Evolutionary conservation across 106 monocot genomes (phyloP), one percentile per base, ranked within the genome.

Genomic region (Agapanthus africanus): DNA sequence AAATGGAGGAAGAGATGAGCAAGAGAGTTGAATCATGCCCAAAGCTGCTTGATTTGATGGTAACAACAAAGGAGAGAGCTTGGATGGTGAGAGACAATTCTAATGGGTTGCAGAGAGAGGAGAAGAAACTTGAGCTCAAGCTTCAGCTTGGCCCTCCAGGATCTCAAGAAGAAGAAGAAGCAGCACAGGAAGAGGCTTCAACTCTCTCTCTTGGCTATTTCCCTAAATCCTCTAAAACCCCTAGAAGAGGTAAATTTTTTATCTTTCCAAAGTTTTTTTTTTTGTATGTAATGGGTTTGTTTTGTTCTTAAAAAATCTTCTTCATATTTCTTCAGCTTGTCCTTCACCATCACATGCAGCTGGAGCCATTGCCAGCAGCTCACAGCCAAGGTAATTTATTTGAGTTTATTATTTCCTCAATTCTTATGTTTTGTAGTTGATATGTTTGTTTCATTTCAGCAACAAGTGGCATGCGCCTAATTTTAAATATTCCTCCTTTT

Each of bases 121-220:
- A 84, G 74, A 77, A 79, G 71, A 59, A 78, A 49, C 88, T 93
- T n/a, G 93, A 88, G 74, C 79, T 93, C 30, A 85, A 85, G 70
- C 83, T 93, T 46, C 83, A 85, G 70, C 83, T 93, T 46, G 93
- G 80, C 0, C 83, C 72, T 11, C 88, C 93, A 40, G 83, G 88
- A 59, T 75, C 37, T 64, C 76, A 76, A 42, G 79, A 84, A 6
- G 13, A 70, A 72, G 46, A 63, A 38, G 63, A 78, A 71, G n/a
- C n/a, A 73, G 67, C 37, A n/a, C n/a, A n/a, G n/a, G 74, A 79
- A 40, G 66, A 68, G 9, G 26, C 42, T 66, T 69, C 79, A 46
- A 62, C 31, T 54, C 54, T 76, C 16, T 78, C 78, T 62, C 46
- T 68, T 6, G 75, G 73, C 28, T 70, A 67, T 76, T 52, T 67